Base-by-base conservation (phyloP, 2,329 filamentous ascomycete genomes). In the Talaromyces marneffei region DNA sequence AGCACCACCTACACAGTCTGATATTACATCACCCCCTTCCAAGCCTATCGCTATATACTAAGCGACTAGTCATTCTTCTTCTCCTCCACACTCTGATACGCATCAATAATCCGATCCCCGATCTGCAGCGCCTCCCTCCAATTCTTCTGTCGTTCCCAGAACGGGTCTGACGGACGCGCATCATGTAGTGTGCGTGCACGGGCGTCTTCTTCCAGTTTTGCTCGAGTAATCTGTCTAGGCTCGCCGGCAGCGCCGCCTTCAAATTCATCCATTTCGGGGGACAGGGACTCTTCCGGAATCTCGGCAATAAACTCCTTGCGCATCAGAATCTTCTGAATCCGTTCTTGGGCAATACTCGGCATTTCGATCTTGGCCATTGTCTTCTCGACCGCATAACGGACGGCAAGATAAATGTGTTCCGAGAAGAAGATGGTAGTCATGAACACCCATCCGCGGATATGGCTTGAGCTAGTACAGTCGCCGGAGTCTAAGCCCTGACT, bases 341-440 rank as follows among this genome's bases (percentile, higher is more conserved):
- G 85, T 76, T 96, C 92, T 74, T 91, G 92, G 69, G 95, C 90
- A 61, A 92, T 80, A 0, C 92, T 92, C 0, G 91, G 90, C 52
- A 88, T 92, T 69, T 97, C 92, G 58, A 97, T 78, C 73, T 92
- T 94, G 63, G 80, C 81, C 67, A 99, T 84, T 3, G 87, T 86
- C 58, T 86, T 83, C 42, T 87, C 85, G 4, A 97, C 89, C 0
- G 82, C 83, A 64, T 87, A 82, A 68, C 92, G 87, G 1, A 90
- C 83, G 2, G 87, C 79, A n/a, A 99, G 84, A 73, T 96, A 97
- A 16, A 92, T 77, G 72, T 99, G 93, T 72, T 99, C 94, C 0
- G 91, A 87, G 67, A 95, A 84, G 67, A 97, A 84, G 61, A 99
- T 87, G 20, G 87, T 85, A 18, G 96, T 79, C 4, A 99, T 82